Conservation (phyloP, 495 filamentous ascomycete genomes). For the Podospora didyma region DNA sequence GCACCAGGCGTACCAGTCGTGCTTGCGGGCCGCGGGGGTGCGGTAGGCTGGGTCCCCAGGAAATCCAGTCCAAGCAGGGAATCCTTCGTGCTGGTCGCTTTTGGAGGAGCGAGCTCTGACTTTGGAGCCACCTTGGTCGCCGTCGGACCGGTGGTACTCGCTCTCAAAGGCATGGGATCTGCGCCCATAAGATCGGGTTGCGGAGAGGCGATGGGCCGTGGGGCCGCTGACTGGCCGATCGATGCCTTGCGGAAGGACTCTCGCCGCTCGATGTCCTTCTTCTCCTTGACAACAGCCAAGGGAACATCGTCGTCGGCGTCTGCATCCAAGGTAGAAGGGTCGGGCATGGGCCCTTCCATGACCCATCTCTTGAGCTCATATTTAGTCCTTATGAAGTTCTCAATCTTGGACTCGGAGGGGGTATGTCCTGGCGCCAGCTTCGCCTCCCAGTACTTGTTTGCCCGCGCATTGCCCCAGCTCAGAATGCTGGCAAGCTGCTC, state of each 20-base stretch:
- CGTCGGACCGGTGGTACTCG: conserved; percentile 59
- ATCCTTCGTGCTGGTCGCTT: conserved; percentile 60
- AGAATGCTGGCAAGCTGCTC: conserved; percentile 91
- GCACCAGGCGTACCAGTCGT: conserved; percentile 57
- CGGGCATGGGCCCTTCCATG: conserved; percentile 93
- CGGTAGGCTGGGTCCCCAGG: conserved; percentile 65
- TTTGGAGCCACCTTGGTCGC: conserved; percentile 66
- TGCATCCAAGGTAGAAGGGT: conserved; percentile 78
- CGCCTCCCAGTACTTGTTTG: conserved; percentile 98
- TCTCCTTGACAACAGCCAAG: conserved; percentile 54
- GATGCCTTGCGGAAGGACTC: conserved; percentile 42
- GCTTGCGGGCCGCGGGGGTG: conserved; percentile 68
- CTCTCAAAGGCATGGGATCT: conserved; percentile 42
- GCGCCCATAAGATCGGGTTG: conserved; percentile 49
- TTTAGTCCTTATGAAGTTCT: conserved; percentile 98
- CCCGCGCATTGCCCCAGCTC: conserved; percentile 89
- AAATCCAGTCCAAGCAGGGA: conserved; percentile 93
- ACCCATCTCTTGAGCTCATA: conserved; percentile 98
- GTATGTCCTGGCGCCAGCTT: conserved; percentile 88
- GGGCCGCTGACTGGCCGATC: conserved; percentile 28
- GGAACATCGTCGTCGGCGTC: conserved; percentile 82
- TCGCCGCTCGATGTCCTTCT: conserved; percentile 48
- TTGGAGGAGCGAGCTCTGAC: conserved; percentile 56
- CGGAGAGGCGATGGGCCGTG: conserved; percentile 27
- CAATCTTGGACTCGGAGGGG: conserved; percentile 98